These are phyloP conservation scores for Gossypium raimondii DNA, from an alignment of 345 rosid species.

Conservation along the genomic window DNA sequence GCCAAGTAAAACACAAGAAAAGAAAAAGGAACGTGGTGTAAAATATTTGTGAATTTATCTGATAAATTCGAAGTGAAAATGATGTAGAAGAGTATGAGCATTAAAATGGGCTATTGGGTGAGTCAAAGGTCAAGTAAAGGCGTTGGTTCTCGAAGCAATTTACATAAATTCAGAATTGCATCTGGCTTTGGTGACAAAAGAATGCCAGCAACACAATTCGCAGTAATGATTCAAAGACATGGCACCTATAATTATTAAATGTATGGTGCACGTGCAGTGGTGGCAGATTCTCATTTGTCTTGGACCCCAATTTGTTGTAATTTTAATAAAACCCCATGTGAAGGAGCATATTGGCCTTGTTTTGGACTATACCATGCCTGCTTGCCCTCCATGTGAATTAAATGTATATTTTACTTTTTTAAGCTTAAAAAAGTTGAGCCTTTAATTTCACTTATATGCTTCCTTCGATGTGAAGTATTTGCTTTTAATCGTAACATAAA, in stretches of 20 bases:
- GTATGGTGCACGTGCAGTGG: not conserved
- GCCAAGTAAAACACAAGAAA: too few relatives aligned
- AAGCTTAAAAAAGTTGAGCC: not conserved
- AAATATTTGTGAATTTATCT: too few relatives aligned
- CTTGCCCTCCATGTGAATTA: constrained; percentile 12
- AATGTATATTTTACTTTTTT: constrained; percentile 1
- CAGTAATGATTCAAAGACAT: constrained; percentile 11
- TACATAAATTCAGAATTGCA: not conserved
- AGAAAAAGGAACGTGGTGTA: too few relatives aligned
- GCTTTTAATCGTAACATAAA: not conserved
- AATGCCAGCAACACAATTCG: not conserved
- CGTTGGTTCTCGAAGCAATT: not conserved
- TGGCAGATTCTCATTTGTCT: constrained; percentile 15
- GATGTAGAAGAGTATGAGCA: too few relatives aligned
- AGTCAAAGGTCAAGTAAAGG: not conserved
- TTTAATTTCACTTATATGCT: constrained; percentile 17
- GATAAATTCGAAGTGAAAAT: too few relatives aligned
- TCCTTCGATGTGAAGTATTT: constrained; percentile 28
- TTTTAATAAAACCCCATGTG: constrained; percentile 20
- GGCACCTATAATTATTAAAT: too few relatives aligned
- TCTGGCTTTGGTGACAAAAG: not conserved
- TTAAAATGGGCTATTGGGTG: not conserved
- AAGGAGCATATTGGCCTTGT: constrained; percentile 8
- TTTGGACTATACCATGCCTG: constrained; percentile 22
- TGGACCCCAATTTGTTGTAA: constrained; percentile 2